Evolutionary conservation across 176 grass and related monocot species (phyloP).

Genomic region (Oryza brachyantha): DNA sequence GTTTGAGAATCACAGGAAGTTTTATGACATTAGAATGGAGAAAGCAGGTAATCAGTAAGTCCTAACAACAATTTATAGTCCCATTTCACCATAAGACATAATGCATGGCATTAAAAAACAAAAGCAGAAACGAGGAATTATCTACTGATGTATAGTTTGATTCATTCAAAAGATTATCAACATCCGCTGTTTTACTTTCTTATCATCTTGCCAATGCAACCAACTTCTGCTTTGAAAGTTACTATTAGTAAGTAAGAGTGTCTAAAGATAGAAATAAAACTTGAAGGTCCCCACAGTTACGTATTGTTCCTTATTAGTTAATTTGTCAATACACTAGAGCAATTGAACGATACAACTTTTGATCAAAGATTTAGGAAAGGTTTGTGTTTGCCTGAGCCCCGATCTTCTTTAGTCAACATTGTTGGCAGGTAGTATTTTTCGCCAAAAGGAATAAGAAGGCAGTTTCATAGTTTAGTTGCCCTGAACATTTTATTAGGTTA

Average conservation of each 20-base stretch:
- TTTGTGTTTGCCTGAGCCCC: not conserved
- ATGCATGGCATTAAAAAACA: not conserved
- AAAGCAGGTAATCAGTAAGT: not conserved
- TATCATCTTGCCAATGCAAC: not conserved
- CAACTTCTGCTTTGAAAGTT: slow-evolving; percentile 10
- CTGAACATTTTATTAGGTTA: not conserved
- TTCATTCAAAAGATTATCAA: slow-evolving; percentile 3
- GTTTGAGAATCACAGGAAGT: slow-evolving; percentile 2
- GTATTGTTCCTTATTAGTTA: not conserved
- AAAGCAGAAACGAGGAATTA: not conserved
- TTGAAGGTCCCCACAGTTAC: not conserved
- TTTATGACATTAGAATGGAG: slow-evolving; percentile 9
- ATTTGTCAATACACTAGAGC: not conserved
- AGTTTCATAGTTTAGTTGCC: not conserved
- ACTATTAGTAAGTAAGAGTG: not conserved
- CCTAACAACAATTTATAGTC: slow-evolving; percentile 9
- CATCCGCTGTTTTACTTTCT: not conserved
- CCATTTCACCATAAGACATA: slow-evolving; percentile 11
- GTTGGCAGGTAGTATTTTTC: slow-evolving; percentile 3
- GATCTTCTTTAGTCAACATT: not conserved
- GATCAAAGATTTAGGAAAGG: not conserved
- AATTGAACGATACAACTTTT: not conserved
- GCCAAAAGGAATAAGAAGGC: not conserved
- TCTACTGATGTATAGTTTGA: slow-evolving; percentile 7
- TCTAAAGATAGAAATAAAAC: not conserved